Evolutionary conservation across 805 yeast species (phyloP).

Genomic region (Danielia reshetovae): DNA sequence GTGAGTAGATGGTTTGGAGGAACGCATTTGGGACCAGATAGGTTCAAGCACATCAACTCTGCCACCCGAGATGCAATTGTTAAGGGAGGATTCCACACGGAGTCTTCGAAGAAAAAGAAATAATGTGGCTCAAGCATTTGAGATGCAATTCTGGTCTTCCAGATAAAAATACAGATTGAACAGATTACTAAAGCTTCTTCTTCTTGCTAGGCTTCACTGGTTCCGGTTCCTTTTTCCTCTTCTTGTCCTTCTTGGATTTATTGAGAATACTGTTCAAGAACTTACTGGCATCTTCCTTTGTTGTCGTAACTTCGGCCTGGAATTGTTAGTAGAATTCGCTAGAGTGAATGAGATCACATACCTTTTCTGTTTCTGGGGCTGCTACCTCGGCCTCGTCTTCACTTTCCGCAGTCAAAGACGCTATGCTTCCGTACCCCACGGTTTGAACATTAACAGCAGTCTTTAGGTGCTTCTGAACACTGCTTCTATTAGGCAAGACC

Average conservation of each 20-base stretch:
- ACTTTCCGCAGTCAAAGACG: slow-evolving; percentile 6
- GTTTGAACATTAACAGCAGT: slow-evolving; percentile 22
- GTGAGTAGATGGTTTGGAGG: slow-evolving; percentile 96
- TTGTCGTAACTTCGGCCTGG: too few species aligned
- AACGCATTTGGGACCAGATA: slow-evolving; percentile 82
- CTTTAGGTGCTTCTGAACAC: slow-evolving; percentile 24
- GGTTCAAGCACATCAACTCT: slow-evolving; percentile 89
- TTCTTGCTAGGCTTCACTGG: slow-evolving; percentile 4
- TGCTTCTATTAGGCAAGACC: slow-evolving; percentile 34
- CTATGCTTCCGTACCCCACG: slow-evolving; percentile 41
- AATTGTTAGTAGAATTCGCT: too few species aligned
- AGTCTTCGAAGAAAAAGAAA: background rate
- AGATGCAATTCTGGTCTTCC: background rate
- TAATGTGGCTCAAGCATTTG: too few species aligned
- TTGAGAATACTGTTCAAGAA: slow-evolving; percentile 11
- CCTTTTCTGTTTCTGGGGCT: background rate
- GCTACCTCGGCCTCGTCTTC: slow-evolving; percentile 5
- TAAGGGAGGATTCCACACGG: slow-evolving; percentile 49
- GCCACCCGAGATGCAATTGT: slow-evolving; percentile 82
- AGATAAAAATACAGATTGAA: slow-evolving; percentile 8
- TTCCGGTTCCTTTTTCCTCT: background rate
- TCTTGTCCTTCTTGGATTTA: slow-evolving; percentile 6
- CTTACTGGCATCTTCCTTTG: slow-evolving; percentile 10
- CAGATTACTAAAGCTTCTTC: slow-evolving; percentile 1
- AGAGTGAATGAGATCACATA: background rate